Percentiles rank a stretch among this genome's conserved stretches.
Evolutionary conservation across 192 early-diverging fungal species (phyloP).

Genomic region (Linnemannia exigua): DNA sequence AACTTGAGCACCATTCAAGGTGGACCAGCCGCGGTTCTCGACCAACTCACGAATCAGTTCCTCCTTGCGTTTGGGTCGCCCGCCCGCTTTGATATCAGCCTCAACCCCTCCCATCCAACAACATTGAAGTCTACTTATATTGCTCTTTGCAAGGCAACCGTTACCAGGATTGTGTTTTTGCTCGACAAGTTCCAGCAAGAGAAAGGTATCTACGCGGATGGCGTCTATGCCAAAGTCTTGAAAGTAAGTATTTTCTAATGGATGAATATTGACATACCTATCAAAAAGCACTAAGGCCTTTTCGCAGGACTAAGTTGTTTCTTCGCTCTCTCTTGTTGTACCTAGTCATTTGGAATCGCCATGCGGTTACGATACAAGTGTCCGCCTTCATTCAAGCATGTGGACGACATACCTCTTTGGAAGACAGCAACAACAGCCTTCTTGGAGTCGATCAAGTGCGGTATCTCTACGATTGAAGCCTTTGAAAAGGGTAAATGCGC

Average conservation of each 20-base stretch:
- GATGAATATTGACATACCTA: no score
- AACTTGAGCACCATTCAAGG: conserved; percentile 45
- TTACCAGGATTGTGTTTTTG: conserved; percentile 65
- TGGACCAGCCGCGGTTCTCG: conserved; percentile 38
- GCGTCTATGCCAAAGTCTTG: conserved; percentile 67
- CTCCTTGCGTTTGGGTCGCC: conserved; percentile 26
- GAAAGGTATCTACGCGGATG: conserved; percentile 66
- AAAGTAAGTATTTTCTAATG: conserved; percentile 43
- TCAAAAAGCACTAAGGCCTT: no score
- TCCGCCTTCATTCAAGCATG: conserved; percentile 77
- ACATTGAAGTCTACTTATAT: conserved; percentile 75
- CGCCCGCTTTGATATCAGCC: conserved; percentile 12
- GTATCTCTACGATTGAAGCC: conserved; percentile 57
- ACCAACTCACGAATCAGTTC: conserved; percentile 38
- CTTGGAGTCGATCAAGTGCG: conserved; percentile 69
- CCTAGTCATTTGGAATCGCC: conserved; percentile 72
- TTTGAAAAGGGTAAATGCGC: conserved; percentile 53
- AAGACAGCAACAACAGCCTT: conserved; percentile 74
- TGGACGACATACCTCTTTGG: conserved; percentile 81
- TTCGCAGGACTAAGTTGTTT: not conserved
- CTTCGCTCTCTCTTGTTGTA: not conserved
- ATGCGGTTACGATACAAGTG: conserved; percentile 85
- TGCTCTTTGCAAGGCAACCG: conserved; percentile 76
- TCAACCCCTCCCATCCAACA: not conserved
- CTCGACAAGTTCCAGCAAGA: conserved; percentile 68